Conservation (phyloP, 495 filamentous ascomycete genomes). For the Xylaria cubensis region DNA sequence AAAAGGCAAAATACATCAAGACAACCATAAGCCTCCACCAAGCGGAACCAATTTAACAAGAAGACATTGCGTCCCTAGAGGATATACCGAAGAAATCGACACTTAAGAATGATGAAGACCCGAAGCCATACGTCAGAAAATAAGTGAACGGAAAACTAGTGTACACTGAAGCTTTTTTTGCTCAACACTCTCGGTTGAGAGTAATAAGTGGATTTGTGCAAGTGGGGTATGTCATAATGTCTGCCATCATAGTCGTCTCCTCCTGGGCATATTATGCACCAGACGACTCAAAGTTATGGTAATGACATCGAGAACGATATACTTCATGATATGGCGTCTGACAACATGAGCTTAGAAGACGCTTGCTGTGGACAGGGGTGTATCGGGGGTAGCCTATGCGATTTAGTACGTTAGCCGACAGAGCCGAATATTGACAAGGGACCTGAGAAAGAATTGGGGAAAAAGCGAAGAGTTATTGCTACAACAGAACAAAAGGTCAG, state of each 20-base stretch:
- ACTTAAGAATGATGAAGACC: background rate
- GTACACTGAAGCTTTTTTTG: background rate
- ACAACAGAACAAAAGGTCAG: background rate
- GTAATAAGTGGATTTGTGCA: background rate
- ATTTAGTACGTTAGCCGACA: conserved; percentile 7
- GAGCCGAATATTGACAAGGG: background rate
- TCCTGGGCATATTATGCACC: background rate
- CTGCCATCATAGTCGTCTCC: background rate
- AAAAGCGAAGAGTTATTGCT: background rate
- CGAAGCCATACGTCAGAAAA: background rate
- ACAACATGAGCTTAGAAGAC: conserved; percentile 27
- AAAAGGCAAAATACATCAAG: background rate
- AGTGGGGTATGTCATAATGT: background rate
- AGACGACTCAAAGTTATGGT: background rate
- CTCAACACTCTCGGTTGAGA: background rate
- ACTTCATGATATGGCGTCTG: background rate
- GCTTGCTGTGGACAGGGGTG: conserved; percentile 35
- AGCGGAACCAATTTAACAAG: conserved; percentile 5
- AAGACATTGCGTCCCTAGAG: background rate
- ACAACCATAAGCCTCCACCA: background rate
- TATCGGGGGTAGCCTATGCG: conserved; percentile 28
- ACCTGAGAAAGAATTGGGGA: background rate
- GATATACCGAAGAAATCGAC: conserved; percentile 14
- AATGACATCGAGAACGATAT: background rate
- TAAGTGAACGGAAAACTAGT: conserved; percentile 1